phyloP scores from a whole-genome alignment of 73 alveolate genomes.

The Symbiodinium natans region DNA sequence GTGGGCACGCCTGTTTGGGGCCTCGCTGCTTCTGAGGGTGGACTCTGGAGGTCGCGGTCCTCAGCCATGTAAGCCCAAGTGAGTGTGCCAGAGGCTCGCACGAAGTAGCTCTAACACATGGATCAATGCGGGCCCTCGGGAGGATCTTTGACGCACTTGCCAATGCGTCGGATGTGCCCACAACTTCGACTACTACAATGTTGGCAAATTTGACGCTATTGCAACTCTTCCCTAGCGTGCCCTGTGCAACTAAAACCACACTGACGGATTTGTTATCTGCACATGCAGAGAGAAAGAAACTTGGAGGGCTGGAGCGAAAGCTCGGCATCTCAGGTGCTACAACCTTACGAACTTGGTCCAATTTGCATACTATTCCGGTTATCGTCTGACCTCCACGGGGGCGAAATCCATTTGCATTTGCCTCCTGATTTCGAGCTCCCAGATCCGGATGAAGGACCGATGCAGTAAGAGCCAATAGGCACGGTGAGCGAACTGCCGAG shows the following conservation, averaged over 20 bases:
- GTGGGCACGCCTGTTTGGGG: not conserved
- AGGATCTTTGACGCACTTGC: slow-evolving; percentile 18
- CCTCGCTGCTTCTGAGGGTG: not conserved
- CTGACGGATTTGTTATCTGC: too few relatives aligned
- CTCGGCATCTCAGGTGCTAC: slow-evolving; percentile 21
- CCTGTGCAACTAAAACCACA: too few relatives aligned
- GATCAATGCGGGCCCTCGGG: too few relatives aligned
- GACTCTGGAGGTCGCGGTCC: not conserved
- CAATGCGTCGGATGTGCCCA: not conserved
- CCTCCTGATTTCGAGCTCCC: slow-evolving; percentile 49
- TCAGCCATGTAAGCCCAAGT: too few relatives aligned
- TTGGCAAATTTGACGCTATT: not conserved
- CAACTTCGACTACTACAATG: slow-evolving; percentile 50
- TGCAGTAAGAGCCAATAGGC: not conserved
- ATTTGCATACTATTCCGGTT: slow-evolving; percentile 30
- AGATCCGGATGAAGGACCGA: slow-evolving; percentile 58
- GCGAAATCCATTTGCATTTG: slow-evolving; percentile 21
- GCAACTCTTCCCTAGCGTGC: slow-evolving; percentile 22
- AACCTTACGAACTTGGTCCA: slow-evolving; percentile 37
- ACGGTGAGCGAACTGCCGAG: not conserved
- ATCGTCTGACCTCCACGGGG: slow-evolving; percentile 5
- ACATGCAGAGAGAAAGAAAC: too few relatives aligned
- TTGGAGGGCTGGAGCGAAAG: too few relatives aligned
- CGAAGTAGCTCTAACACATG: too few relatives aligned
- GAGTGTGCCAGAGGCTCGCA: too few relatives aligned